Conservation (phyloP, 176 grass and related monocot species). For the Juncus inflexus region DNA sequence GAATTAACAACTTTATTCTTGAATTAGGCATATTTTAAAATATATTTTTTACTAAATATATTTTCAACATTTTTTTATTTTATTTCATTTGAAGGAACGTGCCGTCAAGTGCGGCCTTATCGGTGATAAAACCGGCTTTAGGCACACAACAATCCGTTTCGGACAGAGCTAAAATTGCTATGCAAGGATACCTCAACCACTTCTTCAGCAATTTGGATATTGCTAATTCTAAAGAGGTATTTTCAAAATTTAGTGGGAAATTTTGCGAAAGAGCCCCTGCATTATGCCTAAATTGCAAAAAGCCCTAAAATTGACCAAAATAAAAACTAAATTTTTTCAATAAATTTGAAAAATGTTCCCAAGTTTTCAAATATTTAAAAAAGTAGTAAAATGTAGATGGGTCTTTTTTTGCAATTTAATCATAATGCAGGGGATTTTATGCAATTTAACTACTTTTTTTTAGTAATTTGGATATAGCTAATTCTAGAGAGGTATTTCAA, state of each 20-base stretch:
- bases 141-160: constrained; percentile 66
- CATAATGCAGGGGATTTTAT: too few relatives aligned
- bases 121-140: constrained; percentile 64
- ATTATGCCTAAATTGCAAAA: neutral
- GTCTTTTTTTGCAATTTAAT: too few relatives aligned
- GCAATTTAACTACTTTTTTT: constrained; percentile 29
- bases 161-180: constrained; percentile 66
- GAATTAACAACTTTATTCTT: neutral
- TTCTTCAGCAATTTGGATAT: constrained; percentile 87
- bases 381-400: too few relatives aligned
- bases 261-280: neutral
- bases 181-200: constrained; percentile 80
- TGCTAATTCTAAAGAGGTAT: constrained; percentile 70
- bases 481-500: constrained; percentile 55
- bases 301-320: too few relatives aligned
- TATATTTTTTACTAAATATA: neutral
- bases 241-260: neutral
- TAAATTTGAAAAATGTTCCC: too few relatives aligned
- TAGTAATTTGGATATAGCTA: constrained; percentile 80
- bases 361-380: too few relatives aligned
- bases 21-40: neutral
- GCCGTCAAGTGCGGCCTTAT: constrained; percentile 63
- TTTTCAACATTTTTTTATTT: constrained; percentile 15
- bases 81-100: constrained; percentile 48
- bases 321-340: too few relatives aligned